Evolutionary conservation across 2,329 filamentous ascomycete species (phyloP), one percentile per base, ranked within the genome.

Genomic region (Periconia digitata): DNA sequence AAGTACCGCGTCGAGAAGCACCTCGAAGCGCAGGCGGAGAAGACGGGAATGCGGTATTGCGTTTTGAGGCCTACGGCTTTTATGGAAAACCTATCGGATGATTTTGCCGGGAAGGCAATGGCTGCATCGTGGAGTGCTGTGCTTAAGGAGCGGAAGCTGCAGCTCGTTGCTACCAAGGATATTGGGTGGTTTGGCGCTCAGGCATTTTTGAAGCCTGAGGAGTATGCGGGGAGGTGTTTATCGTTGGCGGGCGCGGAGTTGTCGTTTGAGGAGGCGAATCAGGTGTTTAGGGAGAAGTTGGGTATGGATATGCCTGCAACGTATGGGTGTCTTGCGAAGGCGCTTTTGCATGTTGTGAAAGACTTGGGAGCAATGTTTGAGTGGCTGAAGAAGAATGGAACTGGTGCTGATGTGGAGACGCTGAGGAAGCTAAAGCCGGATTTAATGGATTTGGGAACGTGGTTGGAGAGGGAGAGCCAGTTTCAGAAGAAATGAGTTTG

Each of bases 1-100:
- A 87, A 87, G 63, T 75, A 82, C 57, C 64, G 75, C 13, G 81
- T 86, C 54, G 84, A 87, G 66, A 70, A 78, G 44, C 73, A 86
- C 52, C 76, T 86, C 8, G 67, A 76, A 32, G 66, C 76, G 17
- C 39, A 48, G 24, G 45, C 58, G 2, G 66, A 41, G 71, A 65
- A 63, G 3, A 69, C 64, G 2, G 52, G 69, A 2, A 82, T 83
- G 79, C 64, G 63, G 3, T 86, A 77, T 74, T 82, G 79, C 0
- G 76, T 86, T 32, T 69, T 86, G 1, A 77, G 82, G 6, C 83
- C 83, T 0, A 76, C 77, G 0, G 78, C 76, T 2, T 86, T 85
- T 67, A 79, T 83, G 69, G 82, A 85, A 38, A 81, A 83, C 64
- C 48, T 79, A 8, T 62, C 61, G 1, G 63, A 72, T 1, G 68